Evolutionary conservation across 2,329 filamentous ascomycete genomes (phyloP).

Genomic region (Neocatenulostroma microsporum): DNA sequence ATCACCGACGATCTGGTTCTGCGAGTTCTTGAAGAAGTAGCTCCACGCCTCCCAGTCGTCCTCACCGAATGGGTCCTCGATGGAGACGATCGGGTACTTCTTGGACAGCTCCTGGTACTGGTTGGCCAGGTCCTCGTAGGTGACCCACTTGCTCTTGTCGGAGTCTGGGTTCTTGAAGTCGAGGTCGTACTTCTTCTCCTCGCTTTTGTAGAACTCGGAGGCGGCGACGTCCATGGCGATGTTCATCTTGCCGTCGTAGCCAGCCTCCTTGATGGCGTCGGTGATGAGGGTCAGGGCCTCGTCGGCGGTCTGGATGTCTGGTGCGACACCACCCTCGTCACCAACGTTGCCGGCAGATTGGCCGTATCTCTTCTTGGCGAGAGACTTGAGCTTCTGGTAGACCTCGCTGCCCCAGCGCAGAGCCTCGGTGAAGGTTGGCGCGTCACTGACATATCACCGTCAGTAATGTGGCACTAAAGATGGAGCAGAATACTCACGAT

Average conservation of each 20-base stretch:
- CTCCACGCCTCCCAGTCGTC: slow-evolving; percentile 99
- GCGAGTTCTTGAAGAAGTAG: slow-evolving; percentile 99
- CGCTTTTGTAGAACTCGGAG: slow-evolving; percentile 96
- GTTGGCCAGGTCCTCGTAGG: slow-evolving; percentile 91
- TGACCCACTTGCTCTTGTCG: slow-evolving; percentile 95
- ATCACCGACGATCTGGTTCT: slow-evolving; percentile 98
- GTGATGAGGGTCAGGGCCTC: slow-evolving; percentile 96
- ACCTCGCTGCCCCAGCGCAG: slow-evolving; percentile 95
- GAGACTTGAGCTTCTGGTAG: slow-evolving; percentile 93
- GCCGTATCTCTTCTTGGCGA: slow-evolving; percentile 99
- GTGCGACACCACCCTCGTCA: slow-evolving; percentile 98
- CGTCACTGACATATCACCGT: slow-evolving; percentile 47
- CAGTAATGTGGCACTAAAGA: slow-evolving; percentile 3
- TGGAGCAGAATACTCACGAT: slow-evolving; percentile 29
- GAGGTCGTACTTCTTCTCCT: slow-evolving; percentile 98
- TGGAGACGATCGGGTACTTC: slow-evolving; percentile 98
- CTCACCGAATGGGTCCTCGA: slow-evolving; percentile 98
- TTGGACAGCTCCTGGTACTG: slow-evolving; percentile 78
- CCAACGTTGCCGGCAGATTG: slow-evolving; percentile 98
- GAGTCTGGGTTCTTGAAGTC: slow-evolving; percentile 99
- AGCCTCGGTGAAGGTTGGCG: slow-evolving; percentile 87
- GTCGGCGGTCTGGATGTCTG: slow-evolving; percentile 93
- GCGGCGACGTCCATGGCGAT: slow-evolving; percentile 99
- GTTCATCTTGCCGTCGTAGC: slow-evolving; percentile 92
- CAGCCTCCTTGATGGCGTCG: slow-evolving; percentile 86